Base-by-base conservation (phyloP, 768 basidiomycete species). In the Mycena capillaripes region DNA sequence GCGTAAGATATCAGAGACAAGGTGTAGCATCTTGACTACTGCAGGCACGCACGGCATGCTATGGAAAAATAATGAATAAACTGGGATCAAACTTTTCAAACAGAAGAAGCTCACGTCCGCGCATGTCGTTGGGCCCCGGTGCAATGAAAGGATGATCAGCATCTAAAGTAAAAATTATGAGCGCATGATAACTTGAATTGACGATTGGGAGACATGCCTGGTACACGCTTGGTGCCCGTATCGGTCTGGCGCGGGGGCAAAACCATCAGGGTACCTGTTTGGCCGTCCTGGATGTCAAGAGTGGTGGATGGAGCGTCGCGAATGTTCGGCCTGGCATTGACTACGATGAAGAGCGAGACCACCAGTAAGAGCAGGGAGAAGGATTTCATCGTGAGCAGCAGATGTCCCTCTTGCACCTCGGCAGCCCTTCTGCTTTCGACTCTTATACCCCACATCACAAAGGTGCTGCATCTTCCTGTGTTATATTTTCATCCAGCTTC, bases 321-420 rank as follows among this genome's bases (percentile, higher is more conserved):
- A n/a, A n/a, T n/a, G n/a, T n/a, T n/a, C n/a, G n/a, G n/a, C 60
- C 60, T 29, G 44, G 44, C 60, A 62, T 62, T 62, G 19, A 32
- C 60, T 32, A 44, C 29, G 27, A 50, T 62, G 60, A 50, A 50
- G n/a, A 44, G 46, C 48, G 48, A 63, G 34, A 48, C 62, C 32
- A 63, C 32, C 30, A 63, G 62, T 52, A 52, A 25, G 62, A 52
- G 34, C n/a, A 63, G 62, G 34, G 62, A 50, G 32, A 52, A 52
- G 36, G 48, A 36, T 63, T 63, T 63, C 62, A 63, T 63, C 48
- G 36, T 36, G 36, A 36, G 36, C 12, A 36, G 36, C 6, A 36
- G 36, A 7, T 36, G 36, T 36, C 12, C 30, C 34, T 63, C 62
- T 63, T 63, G 62, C 48, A 25, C 32, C 48, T 52, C 62, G 17